Conservation (phyloP, 176 grass and related monocot species). For the Leersia perrieri region DNA sequence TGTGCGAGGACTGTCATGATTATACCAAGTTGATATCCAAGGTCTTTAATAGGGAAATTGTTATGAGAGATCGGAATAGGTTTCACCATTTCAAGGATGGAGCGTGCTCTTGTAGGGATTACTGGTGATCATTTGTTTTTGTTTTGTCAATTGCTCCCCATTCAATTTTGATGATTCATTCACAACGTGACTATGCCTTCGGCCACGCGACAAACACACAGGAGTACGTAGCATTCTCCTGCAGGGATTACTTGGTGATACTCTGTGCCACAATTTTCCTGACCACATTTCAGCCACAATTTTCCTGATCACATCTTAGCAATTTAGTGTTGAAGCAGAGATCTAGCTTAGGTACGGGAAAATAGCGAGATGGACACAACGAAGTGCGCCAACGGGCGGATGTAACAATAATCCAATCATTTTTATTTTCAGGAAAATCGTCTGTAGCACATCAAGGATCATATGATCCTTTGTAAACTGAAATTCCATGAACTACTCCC, state of each 20-base stretch:
- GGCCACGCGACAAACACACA: no score
- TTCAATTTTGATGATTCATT: slow-evolving; percentile 1
- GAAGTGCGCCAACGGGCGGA: background rate
- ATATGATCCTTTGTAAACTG: background rate
- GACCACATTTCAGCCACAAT: no score
- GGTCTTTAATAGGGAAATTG: slow-evolving; percentile 59
- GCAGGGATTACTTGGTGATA: background rate
- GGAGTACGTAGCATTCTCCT: background rate
- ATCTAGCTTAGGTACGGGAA: background rate
- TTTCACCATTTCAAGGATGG: slow-evolving; percentile 92
- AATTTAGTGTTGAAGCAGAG: background rate
- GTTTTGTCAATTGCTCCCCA: background rate
- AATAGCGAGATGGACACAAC: background rate
- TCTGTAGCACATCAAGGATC: background rate
- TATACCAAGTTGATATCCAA: slow-evolving; percentile 69
- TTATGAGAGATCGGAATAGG: slow-evolving; percentile 79
- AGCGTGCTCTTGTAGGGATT: slow-evolving; percentile 69
- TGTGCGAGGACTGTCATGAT: slow-evolving; percentile 73
- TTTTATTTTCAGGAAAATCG: background rate
- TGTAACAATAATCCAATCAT: background rate
- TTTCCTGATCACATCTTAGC: background rate
- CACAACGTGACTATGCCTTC: background rate
- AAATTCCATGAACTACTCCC: no score
- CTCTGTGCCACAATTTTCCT: no score
- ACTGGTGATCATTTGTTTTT: slow-evolving; percentile 58